Evolutionary conservation across 441 rosid genomes (phyloP).

Genomic region (Hypseocharis bilobata): DNA sequence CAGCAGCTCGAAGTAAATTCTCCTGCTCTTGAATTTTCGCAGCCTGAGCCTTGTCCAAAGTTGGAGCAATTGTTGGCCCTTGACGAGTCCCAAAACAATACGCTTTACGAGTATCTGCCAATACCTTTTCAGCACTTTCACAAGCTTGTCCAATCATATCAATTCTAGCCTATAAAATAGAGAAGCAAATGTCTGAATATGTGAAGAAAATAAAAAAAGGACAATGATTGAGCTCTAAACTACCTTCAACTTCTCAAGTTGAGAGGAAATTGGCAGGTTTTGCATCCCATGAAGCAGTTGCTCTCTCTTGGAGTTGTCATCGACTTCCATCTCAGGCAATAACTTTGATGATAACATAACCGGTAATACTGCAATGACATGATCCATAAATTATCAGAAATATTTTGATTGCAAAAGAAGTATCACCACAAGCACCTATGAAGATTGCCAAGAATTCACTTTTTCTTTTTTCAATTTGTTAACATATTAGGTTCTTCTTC

Average conservation of each 20-base stretch:
- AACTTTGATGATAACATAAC: conserved; percentile 91
- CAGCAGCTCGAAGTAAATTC: conserved; percentile 64
- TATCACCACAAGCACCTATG: background rate
- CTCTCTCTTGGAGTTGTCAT: conserved; percentile 70
- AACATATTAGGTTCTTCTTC: background rate
- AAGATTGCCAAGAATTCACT: background rate
- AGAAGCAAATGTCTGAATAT: conserved; percentile 14
- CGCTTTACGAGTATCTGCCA: conserved; percentile 80
- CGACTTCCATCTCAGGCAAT: conserved; percentile 86
- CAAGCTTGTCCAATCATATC: conserved; percentile 87
- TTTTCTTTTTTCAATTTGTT: background rate
- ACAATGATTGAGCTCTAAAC: conserved; percentile 2
- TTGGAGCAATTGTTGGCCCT: conserved; percentile 74
- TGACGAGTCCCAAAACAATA: conserved; percentile 70
- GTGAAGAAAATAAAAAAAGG: background rate
- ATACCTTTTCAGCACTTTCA: conserved; percentile 76
- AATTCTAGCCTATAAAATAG: conserved; percentile 55
- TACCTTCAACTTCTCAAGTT: conserved; percentile 76
- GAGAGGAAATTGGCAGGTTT: conserved; percentile 55
- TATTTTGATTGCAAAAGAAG: background rate
- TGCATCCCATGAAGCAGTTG: conserved; percentile 85
- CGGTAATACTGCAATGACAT: conserved; percentile 58
- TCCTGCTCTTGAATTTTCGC: conserved; percentile 86
- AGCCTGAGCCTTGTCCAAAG: conserved; percentile 80
- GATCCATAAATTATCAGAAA: background rate